Conservation (phyloP, 768 basidiomycete genomes). For the Amanita subjunquillea region DNA sequence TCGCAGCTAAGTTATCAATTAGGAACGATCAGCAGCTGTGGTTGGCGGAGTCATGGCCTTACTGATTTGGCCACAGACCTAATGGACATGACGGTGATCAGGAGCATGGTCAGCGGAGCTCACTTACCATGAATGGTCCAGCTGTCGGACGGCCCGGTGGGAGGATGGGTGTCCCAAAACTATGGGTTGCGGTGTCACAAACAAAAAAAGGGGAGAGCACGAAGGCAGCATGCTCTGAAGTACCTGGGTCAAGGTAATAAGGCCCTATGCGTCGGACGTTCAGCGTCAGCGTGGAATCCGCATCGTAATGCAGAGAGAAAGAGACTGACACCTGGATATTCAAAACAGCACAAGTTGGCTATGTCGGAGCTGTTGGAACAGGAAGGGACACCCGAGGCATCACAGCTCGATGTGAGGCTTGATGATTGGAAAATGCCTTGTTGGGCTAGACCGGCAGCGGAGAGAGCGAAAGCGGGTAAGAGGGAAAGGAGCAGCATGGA, state of each 20-base stretch:
- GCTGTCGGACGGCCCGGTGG: conserved; percentile 38
- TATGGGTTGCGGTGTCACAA: conserved; percentile 9
- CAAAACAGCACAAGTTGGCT: background rate
- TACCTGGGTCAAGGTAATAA: conserved; percentile 1
- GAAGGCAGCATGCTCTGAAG: background rate
- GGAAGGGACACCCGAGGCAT: background rate
- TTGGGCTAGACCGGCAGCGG: background rate
- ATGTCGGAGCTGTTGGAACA: background rate
- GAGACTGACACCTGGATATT: conserved; percentile 1
- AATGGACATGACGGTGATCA: too few species aligned
- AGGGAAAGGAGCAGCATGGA: background rate
- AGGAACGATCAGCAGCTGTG: background rate
- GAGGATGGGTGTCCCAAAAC: conserved; percentile 47
- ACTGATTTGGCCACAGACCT: conserved; percentile 2
- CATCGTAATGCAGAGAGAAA: too few species aligned
- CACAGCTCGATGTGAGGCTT: background rate
- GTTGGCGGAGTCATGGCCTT: background rate
- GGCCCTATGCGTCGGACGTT: background rate
- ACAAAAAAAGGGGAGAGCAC: too few species aligned
- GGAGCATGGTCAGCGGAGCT: conserved; percentile 6
- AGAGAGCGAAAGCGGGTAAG: background rate
- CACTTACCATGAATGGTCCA: conserved; percentile 51
- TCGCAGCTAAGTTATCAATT: conserved; percentile 28
- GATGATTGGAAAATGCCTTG: background rate
- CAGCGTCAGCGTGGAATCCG: background rate